Percentiles rank a stretch among this genome's conserved stretches.
Evolutionary conservation across 345 rosid species (phyloP).

Genomic region (Tarenaya hassleriana): DNA sequence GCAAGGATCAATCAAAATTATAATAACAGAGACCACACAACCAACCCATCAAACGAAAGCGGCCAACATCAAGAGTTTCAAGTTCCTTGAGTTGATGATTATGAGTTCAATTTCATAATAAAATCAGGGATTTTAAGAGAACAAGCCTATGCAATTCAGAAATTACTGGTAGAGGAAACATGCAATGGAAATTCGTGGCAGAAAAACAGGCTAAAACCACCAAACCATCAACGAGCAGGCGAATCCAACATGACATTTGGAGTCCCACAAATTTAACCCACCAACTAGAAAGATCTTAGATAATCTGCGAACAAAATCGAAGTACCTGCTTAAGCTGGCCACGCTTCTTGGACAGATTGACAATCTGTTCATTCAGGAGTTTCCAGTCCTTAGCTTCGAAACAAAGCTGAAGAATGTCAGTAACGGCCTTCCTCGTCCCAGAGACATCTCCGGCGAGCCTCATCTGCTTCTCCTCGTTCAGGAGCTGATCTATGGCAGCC

Average conservation of each 20-base stretch:
- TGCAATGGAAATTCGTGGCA: not conserved
- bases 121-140: no score
- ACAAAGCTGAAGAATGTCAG: constrained; percentile 71
- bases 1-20: no score
- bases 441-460: constrained; percentile 70
- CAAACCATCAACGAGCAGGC: not conserved
- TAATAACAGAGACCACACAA: no score
- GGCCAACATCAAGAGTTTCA: no score
- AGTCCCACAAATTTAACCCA: constrained; percentile 2
- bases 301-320: not conserved
- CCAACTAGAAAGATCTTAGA: constrained; percentile 1
- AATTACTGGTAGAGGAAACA: not conserved
- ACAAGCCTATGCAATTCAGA: no score
- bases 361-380: no score
- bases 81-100: no score
- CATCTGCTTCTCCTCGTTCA: constrained; percentile 81
- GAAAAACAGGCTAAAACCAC: not conserved
- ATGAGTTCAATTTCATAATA: no score
- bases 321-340: constrained; percentile 81
- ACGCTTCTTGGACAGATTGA: no score
- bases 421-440: constrained; percentile 68
- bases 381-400: constrained; percentile 76
- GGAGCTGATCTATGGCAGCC: constrained; percentile 57
- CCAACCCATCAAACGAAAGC: no score
- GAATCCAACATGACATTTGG: not conserved